A percentile compares a stretch with the other conserved stretches of the same genome.
Conservation (phyloP, 225 moss, liverwort and hornwort species). For the Neckera pumila region DNA sequence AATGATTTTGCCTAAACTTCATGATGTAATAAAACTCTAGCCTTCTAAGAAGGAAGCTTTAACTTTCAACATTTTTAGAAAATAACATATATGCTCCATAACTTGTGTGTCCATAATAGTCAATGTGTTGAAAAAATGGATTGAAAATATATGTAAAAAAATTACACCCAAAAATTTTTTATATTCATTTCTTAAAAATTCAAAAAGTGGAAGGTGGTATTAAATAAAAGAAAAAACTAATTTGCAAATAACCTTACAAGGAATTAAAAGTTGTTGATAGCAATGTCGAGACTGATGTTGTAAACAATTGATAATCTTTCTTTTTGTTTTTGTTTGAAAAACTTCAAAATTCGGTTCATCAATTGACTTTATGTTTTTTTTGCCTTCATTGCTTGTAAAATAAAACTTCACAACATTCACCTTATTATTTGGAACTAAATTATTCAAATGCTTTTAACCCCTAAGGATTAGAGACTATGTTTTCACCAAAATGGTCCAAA, state of each 20-base stretch:
- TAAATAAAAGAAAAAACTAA: neutral
- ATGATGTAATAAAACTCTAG: neutral
- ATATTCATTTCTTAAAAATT: neutral
- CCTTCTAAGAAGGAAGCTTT: neutral
- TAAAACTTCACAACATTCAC: neutral
- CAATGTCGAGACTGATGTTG: neutral
- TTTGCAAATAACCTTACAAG: neutral
- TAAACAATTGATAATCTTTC: neutral
- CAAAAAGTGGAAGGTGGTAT: rapidly evolving
- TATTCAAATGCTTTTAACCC: neutral
- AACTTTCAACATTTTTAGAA: neutral
- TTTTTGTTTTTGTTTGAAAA: neutral
- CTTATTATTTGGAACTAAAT: neutral
- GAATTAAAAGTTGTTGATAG: neutral
- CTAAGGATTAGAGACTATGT: too few relatives aligned
- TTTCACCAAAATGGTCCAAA: too few relatives aligned
- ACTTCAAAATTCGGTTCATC: neutral
- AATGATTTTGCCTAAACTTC: neutral
- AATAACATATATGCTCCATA: rapidly evolving
- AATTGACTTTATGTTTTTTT: neutral
- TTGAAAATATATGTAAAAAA: neutral
- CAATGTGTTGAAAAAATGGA: neutral
- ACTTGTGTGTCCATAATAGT: neutral
- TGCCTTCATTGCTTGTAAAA: neutral
- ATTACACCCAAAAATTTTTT: too few relatives aligned